Evolutionary conservation across 148 eudicot species (phyloP), one percentile per base, ranked within the genome.

Genomic region (Chenopodium berlandieri): DNA sequence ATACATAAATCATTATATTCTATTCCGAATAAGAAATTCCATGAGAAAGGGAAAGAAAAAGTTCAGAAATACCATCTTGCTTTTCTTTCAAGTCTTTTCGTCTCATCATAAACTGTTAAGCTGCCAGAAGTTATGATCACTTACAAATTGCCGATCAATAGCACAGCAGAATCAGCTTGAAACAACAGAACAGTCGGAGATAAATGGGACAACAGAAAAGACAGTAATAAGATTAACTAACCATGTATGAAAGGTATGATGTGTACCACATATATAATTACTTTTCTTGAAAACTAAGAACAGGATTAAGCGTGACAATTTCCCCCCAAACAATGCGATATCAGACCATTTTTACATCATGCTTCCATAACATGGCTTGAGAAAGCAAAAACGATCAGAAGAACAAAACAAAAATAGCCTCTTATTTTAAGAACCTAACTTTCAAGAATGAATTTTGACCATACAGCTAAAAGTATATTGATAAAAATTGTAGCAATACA

Each of bases 101-200:
- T 3, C 6, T 67, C 71, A 67, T 31, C 34, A 67, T 2, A 10
- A 64, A 64, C 71, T 27, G 37, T 67, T 67, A 3, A 64, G 9
- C 25, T n/a, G 54, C 68, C 31, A 64, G 68, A 64, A 64, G 68
- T 64, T 64, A n/a, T n/a, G 68, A 48, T n/a, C 68, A 22, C 68
- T n/a, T 8, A 8, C 37, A 31, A 67, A 64, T n/a, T 19, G 68
- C n/a, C 68, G 13, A 64, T 25, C 31, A 73, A 11, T 22, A 14
- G 27, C 50, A 19, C 47, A 73, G 32, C 76, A 47, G 31, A 73
- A 40, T 73, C 76, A 44, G 63, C n/a, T 50, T 17, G 32, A 74
- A 25, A 74, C 63, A 74, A 40, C 17, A 74, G 11, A 74, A 47
- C 1, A 27, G 32, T 23, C 32, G 7, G 13, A 2, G 22, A 25